Percentiles rank a stretch among this genome's conserved stretches.
Conservation (phyloP, 768 basidiomycete genomes). For the Tulasnella sp. region DNA sequence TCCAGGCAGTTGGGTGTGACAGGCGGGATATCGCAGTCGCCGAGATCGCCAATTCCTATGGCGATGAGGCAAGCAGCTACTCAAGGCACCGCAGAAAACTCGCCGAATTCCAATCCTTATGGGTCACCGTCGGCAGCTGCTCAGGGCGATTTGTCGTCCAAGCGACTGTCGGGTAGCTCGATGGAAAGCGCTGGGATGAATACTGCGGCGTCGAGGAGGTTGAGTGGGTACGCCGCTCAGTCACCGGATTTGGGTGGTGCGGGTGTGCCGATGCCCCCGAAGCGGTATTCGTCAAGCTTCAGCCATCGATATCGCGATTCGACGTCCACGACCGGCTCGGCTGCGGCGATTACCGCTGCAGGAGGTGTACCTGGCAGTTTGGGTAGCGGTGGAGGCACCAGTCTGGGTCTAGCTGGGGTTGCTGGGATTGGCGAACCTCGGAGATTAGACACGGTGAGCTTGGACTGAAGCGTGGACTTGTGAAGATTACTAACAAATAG, state of each 20-base stretch:
- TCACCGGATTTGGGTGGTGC: neutral
- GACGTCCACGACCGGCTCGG: neutral
- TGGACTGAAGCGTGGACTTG: neutral
- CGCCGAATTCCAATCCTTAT: neutral
- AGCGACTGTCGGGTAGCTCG: neutral
- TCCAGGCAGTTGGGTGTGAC: neutral
- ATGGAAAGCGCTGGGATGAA: neutral
- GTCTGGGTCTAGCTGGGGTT: constrained; percentile 1
- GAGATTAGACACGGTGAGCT: neutral
- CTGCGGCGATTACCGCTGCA: neutral
- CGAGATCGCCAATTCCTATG: neutral
- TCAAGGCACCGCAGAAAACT: neutral
- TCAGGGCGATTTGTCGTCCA: neutral
- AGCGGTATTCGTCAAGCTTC: constrained; percentile 12
- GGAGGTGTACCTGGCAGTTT: constrained; percentile 7
- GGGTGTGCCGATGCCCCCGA: neutral
- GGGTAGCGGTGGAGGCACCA: constrained; percentile 2
- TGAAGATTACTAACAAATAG: neutral
- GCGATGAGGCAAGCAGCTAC: neutral
- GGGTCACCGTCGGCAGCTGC: neutral
- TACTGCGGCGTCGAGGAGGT: neutral
- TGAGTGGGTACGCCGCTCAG: neutral
- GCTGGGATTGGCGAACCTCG: neutral
- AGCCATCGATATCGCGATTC: constrained; percentile 3
- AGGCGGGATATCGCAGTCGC: neutral